Conservation (phyloP, 2,329 filamentous ascomycete species). For the Cladophialophora bantiana region DNA sequence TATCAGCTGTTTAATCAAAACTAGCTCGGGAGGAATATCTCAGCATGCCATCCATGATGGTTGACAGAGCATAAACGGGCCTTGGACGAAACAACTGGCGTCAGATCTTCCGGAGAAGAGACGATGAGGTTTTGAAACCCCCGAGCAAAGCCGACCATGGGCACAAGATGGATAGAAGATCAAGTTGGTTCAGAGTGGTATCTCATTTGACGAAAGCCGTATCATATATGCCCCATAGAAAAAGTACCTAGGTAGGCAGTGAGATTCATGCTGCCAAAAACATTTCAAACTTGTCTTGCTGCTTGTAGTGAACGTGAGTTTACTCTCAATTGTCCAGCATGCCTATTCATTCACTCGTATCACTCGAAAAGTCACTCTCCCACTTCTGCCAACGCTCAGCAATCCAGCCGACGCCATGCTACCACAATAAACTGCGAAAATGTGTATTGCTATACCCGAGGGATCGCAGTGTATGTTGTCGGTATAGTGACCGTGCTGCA, state of each 20-base stretch:
- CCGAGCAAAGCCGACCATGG: no score
- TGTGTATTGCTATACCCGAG: neutral
- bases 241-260: neutral
- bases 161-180: no score
- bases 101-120: no score
- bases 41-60: neutral
- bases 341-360: neutral
- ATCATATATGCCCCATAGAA: neutral
- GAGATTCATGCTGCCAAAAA: neutral
- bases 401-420: neutral
- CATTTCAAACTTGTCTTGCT: neutral
- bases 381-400: neutral
- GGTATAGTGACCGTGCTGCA: neutral
- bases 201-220: neutral
- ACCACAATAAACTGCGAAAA: neutral
- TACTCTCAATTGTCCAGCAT: neutral
- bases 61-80: neutral
- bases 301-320: neutral
- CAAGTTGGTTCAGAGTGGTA: neutral
- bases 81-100: no score
- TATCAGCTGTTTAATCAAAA: neutral
- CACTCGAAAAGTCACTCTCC: neutral
- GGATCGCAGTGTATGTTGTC: neutral
- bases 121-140: no score
- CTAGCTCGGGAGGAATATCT: neutral